Percentiles rank a stretch among this genome's conserved stretches.
phyloP scores from a whole-genome alignment of 2,329 filamentous ascomycete genomes.

The Cladosporium austrohemisphaericum region DNA sequence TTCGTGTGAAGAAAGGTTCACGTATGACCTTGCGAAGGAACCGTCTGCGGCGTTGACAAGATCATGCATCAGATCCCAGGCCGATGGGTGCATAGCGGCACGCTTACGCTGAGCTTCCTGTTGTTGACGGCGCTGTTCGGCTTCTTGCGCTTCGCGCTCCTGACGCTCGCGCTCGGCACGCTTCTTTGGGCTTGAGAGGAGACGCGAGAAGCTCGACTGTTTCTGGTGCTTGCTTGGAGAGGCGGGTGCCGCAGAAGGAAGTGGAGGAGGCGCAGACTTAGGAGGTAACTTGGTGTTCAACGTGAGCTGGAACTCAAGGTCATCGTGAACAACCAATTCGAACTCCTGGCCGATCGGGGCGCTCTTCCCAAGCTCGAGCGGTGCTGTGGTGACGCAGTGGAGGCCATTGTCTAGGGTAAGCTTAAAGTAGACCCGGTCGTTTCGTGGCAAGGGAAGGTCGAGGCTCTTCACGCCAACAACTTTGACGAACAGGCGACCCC shows the following conservation, averaged over 20 bases:
- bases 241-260: slow-evolving; percentile 37
- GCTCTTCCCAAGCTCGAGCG: slow-evolving; percentile 85
- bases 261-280: slow-evolving; percentile 49
- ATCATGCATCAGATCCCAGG: slow-evolving; percentile 83
- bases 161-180: slow-evolving; percentile 88
- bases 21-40: slow-evolving; percentile 89
- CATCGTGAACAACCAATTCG: slow-evolving; percentile 92
- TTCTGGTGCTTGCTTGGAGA: slow-evolving; percentile 69
- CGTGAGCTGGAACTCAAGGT: slow-evolving; percentile 97
- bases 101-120: slow-evolving; percentile 50
- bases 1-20: slow-evolving; percentile 92
- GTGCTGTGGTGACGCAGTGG: slow-evolving; percentile 94
- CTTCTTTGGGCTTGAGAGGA: slow-evolving; percentile 94
- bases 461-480: slow-evolving; percentile 97
- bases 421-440: slow-evolving; percentile 89
- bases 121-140: slow-evolving; percentile 41
- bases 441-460: slow-evolving; percentile 83
- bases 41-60: slow-evolving; percentile 82
- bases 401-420: slow-evolving; percentile 97
- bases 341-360: slow-evolving; percentile 98
- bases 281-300: slow-evolving; percentile 92
- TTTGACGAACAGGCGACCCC: slow-evolving; percentile 92
- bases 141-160: slow-evolving; percentile 76
- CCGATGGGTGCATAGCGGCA: slow-evolving; percentile 61
- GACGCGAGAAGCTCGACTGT: slow-evolving; percentile 82